Evolutionary conservation across 2,329 filamentous ascomycete species (phyloP).

Genomic region (Purpureocillium takamizusanense): DNA sequence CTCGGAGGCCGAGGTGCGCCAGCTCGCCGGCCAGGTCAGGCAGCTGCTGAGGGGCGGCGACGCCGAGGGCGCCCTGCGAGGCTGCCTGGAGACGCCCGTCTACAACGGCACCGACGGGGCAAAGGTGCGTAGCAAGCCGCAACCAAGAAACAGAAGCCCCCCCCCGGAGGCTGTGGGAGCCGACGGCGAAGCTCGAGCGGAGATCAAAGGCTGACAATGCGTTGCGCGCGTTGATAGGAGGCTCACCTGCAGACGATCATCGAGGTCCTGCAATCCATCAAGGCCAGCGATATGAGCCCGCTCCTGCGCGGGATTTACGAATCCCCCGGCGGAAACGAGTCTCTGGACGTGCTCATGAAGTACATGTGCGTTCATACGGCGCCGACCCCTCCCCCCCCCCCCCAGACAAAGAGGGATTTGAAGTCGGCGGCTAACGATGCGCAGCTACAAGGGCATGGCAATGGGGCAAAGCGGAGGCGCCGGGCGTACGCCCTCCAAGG

Average conservation of each 20-base stretch:
- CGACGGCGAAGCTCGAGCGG: too few species aligned
- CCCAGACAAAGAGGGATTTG: too few species aligned
- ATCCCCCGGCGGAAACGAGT: constrained; percentile 71
- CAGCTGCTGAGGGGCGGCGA: constrained; percentile 84
- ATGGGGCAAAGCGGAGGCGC: constrained; percentile 29
- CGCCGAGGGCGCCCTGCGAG: constrained; percentile 74
- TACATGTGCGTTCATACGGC: constrained; percentile 69
- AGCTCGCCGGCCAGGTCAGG: constrained; percentile 70
- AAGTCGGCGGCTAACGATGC: background rate
- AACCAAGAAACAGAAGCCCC: too few species aligned
- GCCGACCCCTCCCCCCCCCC: too few species aligned
- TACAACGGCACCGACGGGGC: constrained; percentile 52
- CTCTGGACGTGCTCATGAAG: constrained; percentile 92
- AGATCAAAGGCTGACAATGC: too few species aligned
- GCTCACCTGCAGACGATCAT: constrained; percentile 79
- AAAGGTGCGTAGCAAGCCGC: constrained; percentile 39
- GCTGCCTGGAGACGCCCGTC: constrained; percentile 77
- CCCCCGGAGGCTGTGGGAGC: too few species aligned
- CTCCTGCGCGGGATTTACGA: constrained; percentile 75
- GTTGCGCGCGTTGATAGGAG: constrained; percentile 44
- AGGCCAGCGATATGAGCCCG: constrained; percentile 89
- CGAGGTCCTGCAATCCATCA: constrained; percentile 92
- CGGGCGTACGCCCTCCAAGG: constrained; percentile 31
- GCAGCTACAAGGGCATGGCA: constrained; percentile 86
- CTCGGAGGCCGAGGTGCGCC: constrained; percentile 69